phyloP scores from a whole-genome alignment of 306 rosid species.

The Rosa multiflora region DNA sequence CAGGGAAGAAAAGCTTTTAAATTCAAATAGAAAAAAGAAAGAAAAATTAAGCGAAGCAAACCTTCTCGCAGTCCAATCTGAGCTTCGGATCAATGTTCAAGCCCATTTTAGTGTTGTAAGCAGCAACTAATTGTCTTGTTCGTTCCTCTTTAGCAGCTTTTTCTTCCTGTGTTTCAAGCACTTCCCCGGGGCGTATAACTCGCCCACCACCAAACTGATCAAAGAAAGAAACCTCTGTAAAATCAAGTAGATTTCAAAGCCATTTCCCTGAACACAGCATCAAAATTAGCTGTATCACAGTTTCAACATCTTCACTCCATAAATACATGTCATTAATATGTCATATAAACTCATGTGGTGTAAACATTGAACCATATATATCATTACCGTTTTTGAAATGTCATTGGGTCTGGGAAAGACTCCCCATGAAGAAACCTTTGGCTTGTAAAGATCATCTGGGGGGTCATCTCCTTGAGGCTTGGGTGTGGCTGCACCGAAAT shows the following conservation, averaged over 20 bases:
- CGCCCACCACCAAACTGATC: slow-evolving; percentile 89
- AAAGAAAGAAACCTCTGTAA: neutral
- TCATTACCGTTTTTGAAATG: slow-evolving; percentile 74
- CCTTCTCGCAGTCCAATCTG: slow-evolving; percentile 60
- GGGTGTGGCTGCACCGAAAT: slow-evolving; percentile 39
- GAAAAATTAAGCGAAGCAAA: too few relatives aligned
- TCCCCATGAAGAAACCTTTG: slow-evolving; percentile 93
- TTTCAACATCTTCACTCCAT: neutral
- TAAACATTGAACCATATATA: too few relatives aligned
- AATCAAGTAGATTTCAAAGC: neutral
- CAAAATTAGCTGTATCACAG: neutral
- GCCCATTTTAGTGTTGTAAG: slow-evolving; percentile 63
- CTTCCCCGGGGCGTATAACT: slow-evolving; percentile 68
- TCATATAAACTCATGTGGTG: too few relatives aligned
- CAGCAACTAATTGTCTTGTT: slow-evolving; percentile 66
- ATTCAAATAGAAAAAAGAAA: too few relatives aligned
- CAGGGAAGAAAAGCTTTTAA: too few relatives aligned
- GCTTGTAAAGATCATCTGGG: slow-evolving; percentile 55
- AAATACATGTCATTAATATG: neutral
- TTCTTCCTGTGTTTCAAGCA: slow-evolving; percentile 79
- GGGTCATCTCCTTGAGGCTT: slow-evolving; percentile 45
- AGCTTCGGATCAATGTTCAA: slow-evolving; percentile 59
- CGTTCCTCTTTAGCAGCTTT: slow-evolving; percentile 70
- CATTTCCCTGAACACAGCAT: neutral
- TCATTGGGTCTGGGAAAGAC: slow-evolving; percentile 89